phyloP scores from a whole-genome alignment of 148 eudicot genomes.

The Persicaria tinctoria region DNA sequence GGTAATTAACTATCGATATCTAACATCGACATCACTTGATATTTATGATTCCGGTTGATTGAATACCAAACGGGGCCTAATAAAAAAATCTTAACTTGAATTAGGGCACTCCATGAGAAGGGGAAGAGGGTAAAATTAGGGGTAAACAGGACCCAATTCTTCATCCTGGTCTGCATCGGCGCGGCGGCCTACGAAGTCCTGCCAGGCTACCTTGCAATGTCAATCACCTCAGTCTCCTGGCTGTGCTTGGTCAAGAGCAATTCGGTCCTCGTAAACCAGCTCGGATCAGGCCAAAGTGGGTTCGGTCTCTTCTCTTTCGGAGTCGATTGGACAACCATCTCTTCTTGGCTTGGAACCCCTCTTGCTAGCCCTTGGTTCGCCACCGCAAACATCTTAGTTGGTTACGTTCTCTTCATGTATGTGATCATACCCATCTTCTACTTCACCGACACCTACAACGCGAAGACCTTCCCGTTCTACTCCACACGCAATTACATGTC shows the following conservation, averaged over 20 bases:
- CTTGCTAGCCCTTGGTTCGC: conserved; percentile 98
- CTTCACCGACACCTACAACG: conserved; percentile 51
- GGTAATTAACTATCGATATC: neutral
- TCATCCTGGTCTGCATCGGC: conserved; percentile 49
- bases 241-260: conserved; percentile 63
- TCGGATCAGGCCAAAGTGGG: conserved; percentile 73
- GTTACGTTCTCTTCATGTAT: conserved; percentile 55
- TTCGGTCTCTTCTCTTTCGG: conserved; percentile 76
- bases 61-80: too few relatives aligned
- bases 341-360: conserved; percentile 72
- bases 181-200: conserved; percentile 60
- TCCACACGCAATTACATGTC: conserved; percentile 52
- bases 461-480: conserved; percentile 75
- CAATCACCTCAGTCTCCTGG: conserved; percentile 67
- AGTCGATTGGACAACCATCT: conserved; percentile 78
- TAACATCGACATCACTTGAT: too few relatives aligned
- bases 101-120: conserved; percentile 78
- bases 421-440: conserved; percentile 52
- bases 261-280: conserved; percentile 61
- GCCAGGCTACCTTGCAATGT: conserved; percentile 55
- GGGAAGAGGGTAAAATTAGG: conserved; percentile 51
- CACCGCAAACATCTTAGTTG: conserved; percentile 69
- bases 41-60: neutral
- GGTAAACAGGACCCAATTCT: conserved; percentile 68
- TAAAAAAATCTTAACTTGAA: too few relatives aligned